phyloP scores from a whole-genome alignment of 768 basidiomycete genomes.

The Trametes cubensis region DNA sequence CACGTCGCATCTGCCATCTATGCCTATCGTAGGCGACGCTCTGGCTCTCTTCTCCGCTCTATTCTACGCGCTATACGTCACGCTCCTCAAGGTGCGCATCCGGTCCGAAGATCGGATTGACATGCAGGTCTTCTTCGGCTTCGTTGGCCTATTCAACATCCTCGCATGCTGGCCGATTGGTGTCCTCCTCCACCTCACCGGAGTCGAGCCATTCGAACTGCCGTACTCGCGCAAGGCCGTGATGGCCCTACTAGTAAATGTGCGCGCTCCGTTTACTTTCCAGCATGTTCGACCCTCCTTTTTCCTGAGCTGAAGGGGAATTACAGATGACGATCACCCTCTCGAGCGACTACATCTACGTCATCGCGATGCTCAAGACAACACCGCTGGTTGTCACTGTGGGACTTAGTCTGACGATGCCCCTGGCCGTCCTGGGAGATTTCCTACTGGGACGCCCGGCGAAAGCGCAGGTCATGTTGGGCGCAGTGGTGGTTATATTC shows the following conservation, averaged over 20 bases:
- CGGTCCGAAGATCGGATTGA: slow-evolving; percentile 80
- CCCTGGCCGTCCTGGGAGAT: slow-evolving; percentile 86
- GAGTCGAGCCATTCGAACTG: slow-evolving; percentile 72
- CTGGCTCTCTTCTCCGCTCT: slow-evolving; percentile 86
- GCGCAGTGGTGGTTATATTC: slow-evolving; percentile 74
- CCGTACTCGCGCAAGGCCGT: slow-evolving; percentile 57
- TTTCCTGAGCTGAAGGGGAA: neutral
- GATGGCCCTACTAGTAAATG: slow-evolving; percentile 57
- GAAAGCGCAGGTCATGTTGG: slow-evolving; percentile 62
- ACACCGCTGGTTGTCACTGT: slow-evolving; percentile 92
- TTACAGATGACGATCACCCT: slow-evolving; percentile 80
- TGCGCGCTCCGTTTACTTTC: slow-evolving; percentile 35
- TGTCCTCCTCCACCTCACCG: slow-evolving; percentile 71
- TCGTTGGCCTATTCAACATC: slow-evolving; percentile 88
- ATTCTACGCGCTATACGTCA: slow-evolving; percentile 88
- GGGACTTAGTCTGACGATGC: slow-evolving; percentile 92
- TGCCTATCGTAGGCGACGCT: slow-evolving; percentile 71
- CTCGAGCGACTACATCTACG: slow-evolving; percentile 83
- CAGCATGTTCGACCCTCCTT: neutral
- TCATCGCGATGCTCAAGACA: slow-evolving; percentile 94
- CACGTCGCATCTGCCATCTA: slow-evolving; percentile 30
- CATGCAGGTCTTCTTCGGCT: slow-evolving; percentile 95
- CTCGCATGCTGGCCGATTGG: slow-evolving; percentile 76
- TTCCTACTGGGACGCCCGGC: slow-evolving; percentile 61
- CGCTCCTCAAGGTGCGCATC: slow-evolving; percentile 86